Base-by-base conservation (phyloP, 495 filamentous ascomycete species). In the Penicillium cataractarum region DNA sequence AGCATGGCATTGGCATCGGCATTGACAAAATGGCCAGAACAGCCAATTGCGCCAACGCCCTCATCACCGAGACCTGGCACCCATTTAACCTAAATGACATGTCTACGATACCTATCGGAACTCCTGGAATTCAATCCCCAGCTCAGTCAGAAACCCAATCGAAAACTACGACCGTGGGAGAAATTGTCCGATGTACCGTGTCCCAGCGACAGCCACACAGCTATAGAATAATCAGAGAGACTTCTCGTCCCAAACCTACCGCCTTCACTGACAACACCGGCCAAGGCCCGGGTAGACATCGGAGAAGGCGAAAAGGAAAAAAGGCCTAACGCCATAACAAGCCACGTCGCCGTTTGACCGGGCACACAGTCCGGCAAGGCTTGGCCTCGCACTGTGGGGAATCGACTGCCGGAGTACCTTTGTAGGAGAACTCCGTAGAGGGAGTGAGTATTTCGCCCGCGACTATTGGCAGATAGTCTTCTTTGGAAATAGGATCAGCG, bases 351-450 rank as follows among this genome's bases (percentile, higher is more conserved):
- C 51, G 51, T 35, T 54, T 35, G n/a, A 54, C 51, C 51, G 51
- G 51, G 51, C 51, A 31, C 51, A 54, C n/a, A 33, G 40, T 58
- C 56, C 42, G 42, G 57, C 21, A 60, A 52, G 29, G 44, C 48
- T 40, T 52, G 46, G 57, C 24, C 21, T 40, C 19, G 35, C 12
- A n/a, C 13, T 4, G 51, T 54, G 51, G 51, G 32, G 51, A 37
- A 8, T 35, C 5, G 8, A 21, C 7, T 54, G 19, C 51, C 51
- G 51, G 51, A 54, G 51, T 33, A 33, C 31, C 3, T 37, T 21
- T 21, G 51, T 9, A 9, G 6, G 3, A 35, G 46, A 54, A 54
- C 27, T 54, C 51, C 51, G 46, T 50, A 8, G n/a, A 29, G 46
- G 12, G 46, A 26, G 46, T 50, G 22, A 22, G 17, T 12, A 6